Evolutionary conservation across 2,329 filamentous ascomycete species (phyloP).

Genomic region (Coniella lustricola): DNA sequence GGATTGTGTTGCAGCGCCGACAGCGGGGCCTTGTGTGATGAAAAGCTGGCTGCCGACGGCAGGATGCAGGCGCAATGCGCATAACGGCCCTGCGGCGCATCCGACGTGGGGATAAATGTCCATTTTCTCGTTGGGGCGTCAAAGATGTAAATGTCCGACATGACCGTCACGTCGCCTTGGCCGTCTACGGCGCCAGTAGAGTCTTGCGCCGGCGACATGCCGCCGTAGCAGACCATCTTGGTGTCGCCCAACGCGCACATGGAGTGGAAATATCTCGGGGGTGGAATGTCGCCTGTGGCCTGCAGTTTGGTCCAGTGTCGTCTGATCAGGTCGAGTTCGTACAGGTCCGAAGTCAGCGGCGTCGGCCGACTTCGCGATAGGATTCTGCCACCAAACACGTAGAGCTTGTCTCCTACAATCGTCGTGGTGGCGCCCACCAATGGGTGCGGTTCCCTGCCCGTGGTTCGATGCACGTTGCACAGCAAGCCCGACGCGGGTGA

Average conservation of each 20-base stretch:
- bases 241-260: conserved; percentile 90
- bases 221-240: conserved; percentile 95
- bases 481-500: conserved; percentile 47
- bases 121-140: conserved; percentile 77
- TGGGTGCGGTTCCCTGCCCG: conserved; percentile 82
- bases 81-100: conserved; percentile 87
- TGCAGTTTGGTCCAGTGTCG: conserved; percentile 92
- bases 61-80: conserved; percentile 93
- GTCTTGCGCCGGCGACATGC: conserved; percentile 77
- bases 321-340: conserved; percentile 84
- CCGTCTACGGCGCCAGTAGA: conserved; percentile 46
- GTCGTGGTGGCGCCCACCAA: conserved; percentile 94
- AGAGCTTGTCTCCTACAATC: conserved; percentile 88
- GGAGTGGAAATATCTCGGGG: conserved; percentile 93
- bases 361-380: conserved; percentile 74
- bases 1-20: conserved; percentile 89
- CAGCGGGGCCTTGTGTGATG: conserved; percentile 73
- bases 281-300: conserved; percentile 74
- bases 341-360: conserved; percentile 81
- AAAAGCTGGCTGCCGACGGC: conserved; percentile 80
- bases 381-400: conserved; percentile 89
- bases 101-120: conserved; percentile 74
- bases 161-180: conserved; percentile 80
- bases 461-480: conserved; percentile 75
- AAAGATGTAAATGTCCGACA: conserved; percentile 97